Conservation (phyloP, 2,329 filamentous ascomycete species). For the Penicillium corylophilum region DNA sequence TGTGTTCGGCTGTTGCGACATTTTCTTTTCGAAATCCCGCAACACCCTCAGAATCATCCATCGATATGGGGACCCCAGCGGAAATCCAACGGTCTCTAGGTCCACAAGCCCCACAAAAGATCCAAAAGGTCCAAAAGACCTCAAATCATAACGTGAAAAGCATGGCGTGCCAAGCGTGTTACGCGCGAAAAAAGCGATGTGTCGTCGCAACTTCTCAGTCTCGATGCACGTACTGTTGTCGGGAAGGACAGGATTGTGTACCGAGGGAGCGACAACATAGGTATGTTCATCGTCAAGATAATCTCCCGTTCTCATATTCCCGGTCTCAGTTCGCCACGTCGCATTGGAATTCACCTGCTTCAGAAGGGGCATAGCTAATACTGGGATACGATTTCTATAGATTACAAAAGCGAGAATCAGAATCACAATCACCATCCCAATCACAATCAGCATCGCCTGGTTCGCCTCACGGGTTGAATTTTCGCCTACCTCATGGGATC, state of each 20-base stretch:
- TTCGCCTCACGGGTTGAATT: background rate
- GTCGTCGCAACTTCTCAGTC: background rate
- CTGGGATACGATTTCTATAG: background rate
- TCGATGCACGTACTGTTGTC: constrained; percentile 6
- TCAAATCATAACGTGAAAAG: background rate
- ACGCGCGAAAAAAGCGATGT: constrained; percentile 11
- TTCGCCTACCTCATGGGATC: constrained; percentile 2
- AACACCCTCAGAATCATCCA: background rate
- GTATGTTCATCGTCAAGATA: background rate
- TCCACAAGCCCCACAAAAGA: background rate
- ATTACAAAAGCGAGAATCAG: background rate
- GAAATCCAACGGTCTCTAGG: background rate
- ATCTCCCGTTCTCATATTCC: too few relatives aligned
- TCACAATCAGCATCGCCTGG: too few relatives aligned
- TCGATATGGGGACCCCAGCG: background rate
- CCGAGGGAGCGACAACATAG: constrained; percentile 4
- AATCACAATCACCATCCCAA: background rate
- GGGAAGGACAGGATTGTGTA: constrained; percentile 4
- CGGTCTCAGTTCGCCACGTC: too few relatives aligned
- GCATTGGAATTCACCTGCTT: too few relatives aligned
- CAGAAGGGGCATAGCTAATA: background rate
- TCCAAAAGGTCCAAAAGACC: constrained; percentile 8
- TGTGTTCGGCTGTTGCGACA: too few relatives aligned
- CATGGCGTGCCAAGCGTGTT: constrained; percentile 8
- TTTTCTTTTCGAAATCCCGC: background rate